Evolutionary conservation across 495 filamentous ascomycete species (phyloP).

Genomic region (Chaetomium fimeti): DNA sequence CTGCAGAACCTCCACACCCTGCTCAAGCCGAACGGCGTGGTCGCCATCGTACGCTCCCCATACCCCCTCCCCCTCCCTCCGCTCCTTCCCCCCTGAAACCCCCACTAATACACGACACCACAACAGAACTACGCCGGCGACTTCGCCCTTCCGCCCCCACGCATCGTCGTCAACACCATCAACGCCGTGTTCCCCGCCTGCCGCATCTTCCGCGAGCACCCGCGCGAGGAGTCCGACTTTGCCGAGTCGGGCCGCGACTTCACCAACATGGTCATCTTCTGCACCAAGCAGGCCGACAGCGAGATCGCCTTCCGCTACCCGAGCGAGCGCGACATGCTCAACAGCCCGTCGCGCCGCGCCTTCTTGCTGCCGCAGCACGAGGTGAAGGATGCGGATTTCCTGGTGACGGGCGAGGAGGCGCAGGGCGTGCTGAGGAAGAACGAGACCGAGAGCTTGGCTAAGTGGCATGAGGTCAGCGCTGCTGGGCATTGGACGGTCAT

Average conservation of each 20-base stretch:
- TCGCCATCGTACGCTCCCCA: slow-evolving; percentile 72
- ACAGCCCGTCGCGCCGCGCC: slow-evolving; percentile 63
- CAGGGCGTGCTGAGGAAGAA: slow-evolving; percentile 53
- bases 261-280: slow-evolving; percentile 85
- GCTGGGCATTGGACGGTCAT: slow-evolving; percentile 88
- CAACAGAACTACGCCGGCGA: slow-evolving; percentile 94
- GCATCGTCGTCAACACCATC: slow-evolving; percentile 71
- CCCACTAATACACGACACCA: neutral
- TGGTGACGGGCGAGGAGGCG: slow-evolving; percentile 35
- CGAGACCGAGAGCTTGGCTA: slow-evolving; percentile 58
- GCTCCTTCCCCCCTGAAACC: neutral
- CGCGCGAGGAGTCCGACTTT: slow-evolving; percentile 44
- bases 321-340: slow-evolving; percentile 63
- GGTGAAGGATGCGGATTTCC: slow-evolving; percentile 53
- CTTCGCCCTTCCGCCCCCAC: slow-evolving; percentile 66
- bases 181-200: slow-evolving; percentile 70
- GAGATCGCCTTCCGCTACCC: slow-evolving; percentile 67
- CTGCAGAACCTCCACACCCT: slow-evolving; percentile 63
- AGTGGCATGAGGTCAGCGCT: slow-evolving; percentile 72
- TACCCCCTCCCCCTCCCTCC: too few relatives aligned
- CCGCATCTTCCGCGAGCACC: slow-evolving; percentile 79
- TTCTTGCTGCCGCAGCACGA: slow-evolving; percentile 75
- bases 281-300: slow-evolving; percentile 49
- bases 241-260: slow-evolving; percentile 60
- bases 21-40: slow-evolving; percentile 73